Evolutionary conservation across 352 stramenopile genomes (phyloP).

Genomic region (Saprolegnia parasitica): DNA sequence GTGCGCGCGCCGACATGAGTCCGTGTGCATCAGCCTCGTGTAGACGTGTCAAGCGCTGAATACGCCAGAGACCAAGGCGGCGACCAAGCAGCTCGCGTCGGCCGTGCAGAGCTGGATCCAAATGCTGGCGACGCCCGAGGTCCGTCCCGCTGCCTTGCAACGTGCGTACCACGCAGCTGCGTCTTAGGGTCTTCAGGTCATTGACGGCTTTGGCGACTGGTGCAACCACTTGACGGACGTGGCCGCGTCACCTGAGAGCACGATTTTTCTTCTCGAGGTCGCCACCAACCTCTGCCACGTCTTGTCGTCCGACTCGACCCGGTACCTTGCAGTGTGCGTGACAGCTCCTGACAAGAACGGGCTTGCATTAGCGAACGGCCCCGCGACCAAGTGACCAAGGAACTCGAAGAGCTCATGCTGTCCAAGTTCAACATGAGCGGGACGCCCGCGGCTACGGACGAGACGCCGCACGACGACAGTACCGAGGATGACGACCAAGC

Average conservation of each 20-base stretch:
- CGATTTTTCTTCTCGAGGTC: conserved; percentile 69
- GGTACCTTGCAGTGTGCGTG: not conserved
- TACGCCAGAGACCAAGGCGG: conserved; percentile 62
- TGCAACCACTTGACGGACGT: conserved; percentile 48
- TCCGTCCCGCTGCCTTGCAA: not conserved
- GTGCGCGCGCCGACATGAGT: conserved; percentile 24
- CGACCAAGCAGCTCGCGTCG: conserved; percentile 53
- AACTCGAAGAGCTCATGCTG: conserved; percentile 20
- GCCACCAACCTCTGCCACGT: conserved; percentile 68
- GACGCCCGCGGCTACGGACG: not conserved
- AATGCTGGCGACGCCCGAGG: conserved; percentile 58
- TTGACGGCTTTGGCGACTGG: conserved; percentile 51
- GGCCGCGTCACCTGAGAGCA: conserved; percentile 57
- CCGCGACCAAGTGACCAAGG: conserved; percentile 3
- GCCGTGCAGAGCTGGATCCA: conserved; percentile 67
- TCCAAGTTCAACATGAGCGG: conserved; percentile 1
- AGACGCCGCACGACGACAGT: not conserved
- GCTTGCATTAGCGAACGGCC: not conserved
- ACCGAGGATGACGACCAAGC: not conserved
- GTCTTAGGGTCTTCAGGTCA: conserved; percentile 42
- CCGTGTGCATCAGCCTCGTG: not conserved
- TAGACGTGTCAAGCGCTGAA: conserved; percentile 52
- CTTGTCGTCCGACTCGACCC: not conserved
- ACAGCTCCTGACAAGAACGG: not conserved
- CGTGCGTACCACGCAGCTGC: not conserved